These are phyloP conservation scores for Ramichloridium luteum DNA, from an alignment of 2,329 filamentous ascomycete genomes.

Conservation along the genomic window DNA sequence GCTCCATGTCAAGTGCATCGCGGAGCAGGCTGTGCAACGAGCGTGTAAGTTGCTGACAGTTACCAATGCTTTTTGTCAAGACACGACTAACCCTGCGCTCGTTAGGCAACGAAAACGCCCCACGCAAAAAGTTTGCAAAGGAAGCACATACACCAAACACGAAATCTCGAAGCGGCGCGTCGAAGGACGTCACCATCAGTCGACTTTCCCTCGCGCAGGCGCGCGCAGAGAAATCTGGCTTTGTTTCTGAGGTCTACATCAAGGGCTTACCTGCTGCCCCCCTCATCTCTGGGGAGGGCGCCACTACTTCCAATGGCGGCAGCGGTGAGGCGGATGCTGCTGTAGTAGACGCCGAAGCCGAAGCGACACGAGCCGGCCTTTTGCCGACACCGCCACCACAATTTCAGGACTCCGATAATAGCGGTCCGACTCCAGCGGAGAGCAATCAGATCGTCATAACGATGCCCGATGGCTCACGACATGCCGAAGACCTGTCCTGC, in stretches of 20 bases:
- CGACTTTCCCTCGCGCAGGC: conserved; percentile 3
- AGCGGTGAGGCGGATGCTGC: not conserved
- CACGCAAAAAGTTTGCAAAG: conserved; percentile 7
- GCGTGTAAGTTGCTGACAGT: conserved; percentile 8
- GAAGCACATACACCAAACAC: conserved; percentile 3
- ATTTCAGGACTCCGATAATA: conserved; percentile 3
- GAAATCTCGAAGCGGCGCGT: conserved; percentile 10
- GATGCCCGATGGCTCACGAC: conserved; percentile 13
- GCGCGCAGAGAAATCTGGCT: conserved; percentile 6
- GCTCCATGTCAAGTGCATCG: conserved; percentile 32
- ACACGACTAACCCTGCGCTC: no score
- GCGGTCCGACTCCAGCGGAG: conserved; percentile 3
- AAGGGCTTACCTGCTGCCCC: conserved; percentile 11
- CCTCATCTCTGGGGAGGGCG: not conserved
- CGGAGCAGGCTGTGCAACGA: conserved; percentile 16
- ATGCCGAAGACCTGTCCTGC: conserved; percentile 18
- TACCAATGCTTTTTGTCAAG: no score
- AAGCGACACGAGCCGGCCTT: no score
- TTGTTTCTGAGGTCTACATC: conserved; percentile 18
- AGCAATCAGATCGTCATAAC: conserved; percentile 20
- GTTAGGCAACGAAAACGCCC: not conserved
- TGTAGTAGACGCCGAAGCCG: conserved; percentile 2
- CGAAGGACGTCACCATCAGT: conserved; percentile 9
- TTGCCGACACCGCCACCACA: not conserved
- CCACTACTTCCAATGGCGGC: not conserved